These are phyloP conservation scores for Cladophialophora bantiana DNA, from an alignment of 2,329 filamentous ascomycete species.

Conservation along the genomic window DNA sequence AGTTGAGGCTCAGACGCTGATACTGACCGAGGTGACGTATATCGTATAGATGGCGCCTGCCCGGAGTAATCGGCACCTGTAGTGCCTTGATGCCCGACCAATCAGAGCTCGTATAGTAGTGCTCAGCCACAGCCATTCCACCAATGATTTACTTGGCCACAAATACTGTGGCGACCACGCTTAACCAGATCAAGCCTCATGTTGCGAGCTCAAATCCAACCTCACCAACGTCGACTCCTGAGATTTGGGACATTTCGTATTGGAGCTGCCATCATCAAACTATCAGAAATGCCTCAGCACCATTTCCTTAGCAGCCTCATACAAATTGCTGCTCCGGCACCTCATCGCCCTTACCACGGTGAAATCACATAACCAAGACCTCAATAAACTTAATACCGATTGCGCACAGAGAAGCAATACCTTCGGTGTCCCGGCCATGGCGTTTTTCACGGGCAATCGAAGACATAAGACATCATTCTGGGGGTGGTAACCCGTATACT, in stretches of 20 bases:
- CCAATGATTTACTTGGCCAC: background rate
- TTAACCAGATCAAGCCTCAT: constrained; percentile 15
- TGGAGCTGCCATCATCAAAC: background rate
- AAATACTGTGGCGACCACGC: background rate
- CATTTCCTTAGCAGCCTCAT: background rate
- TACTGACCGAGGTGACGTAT: constrained; percentile 14
- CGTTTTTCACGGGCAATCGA: background rate
- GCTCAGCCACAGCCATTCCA: background rate
- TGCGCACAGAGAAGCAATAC: too few relatives aligned
- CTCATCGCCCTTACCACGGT: background rate
- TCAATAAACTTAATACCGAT: background rate
- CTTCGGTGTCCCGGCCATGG: too few relatives aligned
- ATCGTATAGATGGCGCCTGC: constrained; percentile 12
- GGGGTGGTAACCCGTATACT: background rate
- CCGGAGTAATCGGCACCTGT: constrained; percentile 14
- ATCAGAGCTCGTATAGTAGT: background rate
- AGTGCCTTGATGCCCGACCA: constrained; percentile 14
- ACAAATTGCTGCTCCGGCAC: background rate
- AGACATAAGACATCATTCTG: background rate
- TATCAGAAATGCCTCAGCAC: background rate
- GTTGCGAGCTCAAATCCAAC: constrained; percentile 10
- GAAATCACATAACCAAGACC: background rate
- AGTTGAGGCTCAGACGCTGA: constrained; percentile 30
- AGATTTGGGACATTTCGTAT: background rate
- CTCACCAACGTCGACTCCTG: background rate